These are phyloP conservation scores for Citropsis articulata DNA, from an alignment of 345 rosid genomes.

Conservation along the genomic window DNA sequence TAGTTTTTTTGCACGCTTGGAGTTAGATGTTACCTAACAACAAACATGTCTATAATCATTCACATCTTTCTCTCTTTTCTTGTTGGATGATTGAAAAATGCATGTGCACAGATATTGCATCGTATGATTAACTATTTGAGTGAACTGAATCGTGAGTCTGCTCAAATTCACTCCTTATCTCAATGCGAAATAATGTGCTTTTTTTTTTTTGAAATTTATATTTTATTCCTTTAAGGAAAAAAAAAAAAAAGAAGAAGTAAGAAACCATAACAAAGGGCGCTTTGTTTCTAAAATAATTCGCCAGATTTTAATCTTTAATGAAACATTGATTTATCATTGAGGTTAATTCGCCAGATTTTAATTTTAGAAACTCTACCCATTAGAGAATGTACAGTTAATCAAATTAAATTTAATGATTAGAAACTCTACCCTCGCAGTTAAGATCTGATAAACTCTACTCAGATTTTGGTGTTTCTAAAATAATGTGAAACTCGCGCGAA, in stretches of 20 bases:
- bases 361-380: no score
- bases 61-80: constrained; percentile 2
- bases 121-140: background rate
- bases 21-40: constrained; percentile 25
- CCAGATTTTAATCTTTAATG: no score
- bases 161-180: background rate
- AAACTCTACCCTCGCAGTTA: no score
- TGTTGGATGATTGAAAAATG: constrained; percentile 3
- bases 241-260: background rate
- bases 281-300: no score
- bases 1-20: constrained; percentile 15
- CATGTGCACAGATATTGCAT: constrained; percentile 4
- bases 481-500: no score
- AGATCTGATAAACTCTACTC: no score
- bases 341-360: no score
- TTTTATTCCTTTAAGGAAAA: background rate
- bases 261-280: background rate
- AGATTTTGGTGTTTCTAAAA: no score
- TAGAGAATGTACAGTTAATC: no score
- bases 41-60: constrained; percentile 18
- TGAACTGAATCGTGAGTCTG: background rate
- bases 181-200: background rate
- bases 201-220: no score
- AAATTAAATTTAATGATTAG: no score
- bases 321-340: background rate